phyloP scores from a whole-genome alignment of 805 yeast species.

The Debaryomyces tyrocola region DNA sequence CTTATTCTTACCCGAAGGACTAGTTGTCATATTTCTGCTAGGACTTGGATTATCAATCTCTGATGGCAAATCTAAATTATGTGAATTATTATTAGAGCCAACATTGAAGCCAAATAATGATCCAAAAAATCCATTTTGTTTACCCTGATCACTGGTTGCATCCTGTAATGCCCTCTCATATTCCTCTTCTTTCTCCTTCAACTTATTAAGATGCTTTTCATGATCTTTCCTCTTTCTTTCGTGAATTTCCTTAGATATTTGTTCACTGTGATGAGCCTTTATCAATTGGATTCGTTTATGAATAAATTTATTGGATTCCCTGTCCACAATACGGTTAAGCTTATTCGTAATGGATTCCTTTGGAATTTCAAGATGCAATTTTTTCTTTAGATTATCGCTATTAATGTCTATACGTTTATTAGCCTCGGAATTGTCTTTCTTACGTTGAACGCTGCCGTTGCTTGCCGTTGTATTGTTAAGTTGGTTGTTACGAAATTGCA shows the following conservation, averaged over 20 bases:
- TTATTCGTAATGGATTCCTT: slow-evolving; percentile 21
- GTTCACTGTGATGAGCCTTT: slow-evolving; percentile 37
- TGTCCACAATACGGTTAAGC: slow-evolving; percentile 30
- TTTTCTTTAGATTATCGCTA: slow-evolving; percentile 2
- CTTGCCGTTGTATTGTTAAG: neutral
- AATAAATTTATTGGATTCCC: slow-evolving; percentile 37
- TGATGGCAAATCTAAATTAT: neutral
- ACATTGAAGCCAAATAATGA: slow-evolving; percentile 26
- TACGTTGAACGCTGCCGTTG: slow-evolving; percentile 1
- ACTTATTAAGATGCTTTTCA: slow-evolving; percentile 33
- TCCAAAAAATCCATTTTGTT: slow-evolving; percentile 29
- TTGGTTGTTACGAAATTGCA: slow-evolving; percentile 9
- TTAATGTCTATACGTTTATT: slow-evolving; percentile 1
- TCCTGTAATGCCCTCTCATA: slow-evolving; percentile 30
- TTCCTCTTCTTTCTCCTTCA: slow-evolving; percentile 39
- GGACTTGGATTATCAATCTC: neutral
- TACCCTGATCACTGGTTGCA: slow-evolving; percentile 24
- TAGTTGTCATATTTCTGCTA: slow-evolving; percentile 1
- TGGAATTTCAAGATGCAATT: slow-evolving; percentile 13
- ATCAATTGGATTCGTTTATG: slow-evolving; percentile 39
- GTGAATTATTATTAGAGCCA: slow-evolving; percentile 1
- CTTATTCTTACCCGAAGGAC: slow-evolving; percentile 7
- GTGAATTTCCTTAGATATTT: slow-evolving; percentile 34
- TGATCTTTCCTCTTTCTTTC: slow-evolving; percentile 42
- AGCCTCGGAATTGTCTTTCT: slow-evolving; percentile 6